Evolutionary conservation across 257 asterid species (phyloP).

Genomic region (Gardenia jasminoides): DNA sequence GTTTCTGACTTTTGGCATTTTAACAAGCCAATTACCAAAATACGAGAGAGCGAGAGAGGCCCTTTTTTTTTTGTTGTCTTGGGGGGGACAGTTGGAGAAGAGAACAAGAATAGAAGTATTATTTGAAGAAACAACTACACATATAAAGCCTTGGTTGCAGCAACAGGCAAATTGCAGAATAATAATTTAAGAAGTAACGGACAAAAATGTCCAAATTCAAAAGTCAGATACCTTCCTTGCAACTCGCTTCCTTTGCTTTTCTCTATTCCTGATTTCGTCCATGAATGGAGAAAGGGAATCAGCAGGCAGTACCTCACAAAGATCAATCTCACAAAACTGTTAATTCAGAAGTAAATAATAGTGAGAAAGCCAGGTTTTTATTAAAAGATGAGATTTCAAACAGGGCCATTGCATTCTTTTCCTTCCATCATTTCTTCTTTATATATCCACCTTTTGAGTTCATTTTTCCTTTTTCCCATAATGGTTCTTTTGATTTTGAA

Average conservation of each 20-base stretch:
- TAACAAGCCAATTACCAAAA: neutral
- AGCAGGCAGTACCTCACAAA: slow-evolving; percentile 57
- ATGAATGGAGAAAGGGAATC: slow-evolving; percentile 83
- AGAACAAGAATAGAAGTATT: neutral
- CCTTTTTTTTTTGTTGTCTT: too few relatives aligned
- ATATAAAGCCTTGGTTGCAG: neutral
- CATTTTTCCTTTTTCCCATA: neutral
- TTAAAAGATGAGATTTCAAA: neutral
- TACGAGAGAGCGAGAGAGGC: neutral
- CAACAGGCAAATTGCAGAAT: slow-evolving; percentile 1
- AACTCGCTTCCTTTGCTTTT: slow-evolving; percentile 72
- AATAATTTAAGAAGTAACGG: neutral
- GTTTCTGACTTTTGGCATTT: neutral
- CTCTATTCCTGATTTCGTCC: slow-evolving; percentile 92
- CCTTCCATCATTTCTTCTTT: neutral
- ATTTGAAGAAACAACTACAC: neutral
- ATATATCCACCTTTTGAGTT: neutral
- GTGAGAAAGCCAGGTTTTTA: neutral
- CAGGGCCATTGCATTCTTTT: neutral
- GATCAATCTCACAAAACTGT: slow-evolving; percentile 90
- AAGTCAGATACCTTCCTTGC: slow-evolving; percentile 66
- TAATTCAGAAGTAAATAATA: slow-evolving; percentile 17
- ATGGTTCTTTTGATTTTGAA: neutral
- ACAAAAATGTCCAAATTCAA: neutral
- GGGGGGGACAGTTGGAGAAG: neutral